Base-by-base conservation (phyloP, 805 yeast genomes). In the Kuraishia cidri region DNA sequence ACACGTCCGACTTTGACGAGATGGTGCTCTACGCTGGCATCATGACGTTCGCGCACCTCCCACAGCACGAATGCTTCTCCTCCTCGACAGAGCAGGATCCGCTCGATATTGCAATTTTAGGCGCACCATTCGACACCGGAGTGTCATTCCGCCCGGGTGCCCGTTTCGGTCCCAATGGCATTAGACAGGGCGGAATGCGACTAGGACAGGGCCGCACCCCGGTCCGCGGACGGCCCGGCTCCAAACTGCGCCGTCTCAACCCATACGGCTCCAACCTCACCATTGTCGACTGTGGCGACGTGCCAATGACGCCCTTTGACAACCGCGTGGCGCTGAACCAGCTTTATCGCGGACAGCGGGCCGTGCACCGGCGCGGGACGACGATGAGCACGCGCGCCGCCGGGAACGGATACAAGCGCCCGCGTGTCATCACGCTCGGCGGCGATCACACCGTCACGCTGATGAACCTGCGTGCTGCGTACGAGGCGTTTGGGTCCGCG, bases 361-460 rank as follows among this genome's bases (percentile, higher is more conserved):
- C 72, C 2, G 58, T 72, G 18, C 70, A 65, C 39, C 56, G 54
- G 27, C 70, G 63, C 34, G 30, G 37, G 15, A 36, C 53, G 1
- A 33, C 46, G 24, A 27, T 35, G 6, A 35, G 42, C 10, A 41
- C 54, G 4, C n/a, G n/a, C n/a, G n/a, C n/a, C n/a, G 40, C 37
- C 4, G 41, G 42, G 30, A 35, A 48, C 2, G 40, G 41, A 5
- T 43, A 52, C 22, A 35, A 35, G 3, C 19, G 32, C 19, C 67
- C 72, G 6, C 59, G 65, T 38, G 50, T 72, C 16, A 58, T 75
- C 24, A 69, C 78, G 3, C 46, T 75, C 36, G 81, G 81, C 1
- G 81, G 81, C 6, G 81, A 75, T 45, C 81, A 75, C 42, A 72
- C 79, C 4, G 52, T 73, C 24, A 60, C 75, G 1, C 56, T 73